phyloP scores from a whole-genome alignment of 148 eudicot species.

The Rhododendron simsii region DNA sequence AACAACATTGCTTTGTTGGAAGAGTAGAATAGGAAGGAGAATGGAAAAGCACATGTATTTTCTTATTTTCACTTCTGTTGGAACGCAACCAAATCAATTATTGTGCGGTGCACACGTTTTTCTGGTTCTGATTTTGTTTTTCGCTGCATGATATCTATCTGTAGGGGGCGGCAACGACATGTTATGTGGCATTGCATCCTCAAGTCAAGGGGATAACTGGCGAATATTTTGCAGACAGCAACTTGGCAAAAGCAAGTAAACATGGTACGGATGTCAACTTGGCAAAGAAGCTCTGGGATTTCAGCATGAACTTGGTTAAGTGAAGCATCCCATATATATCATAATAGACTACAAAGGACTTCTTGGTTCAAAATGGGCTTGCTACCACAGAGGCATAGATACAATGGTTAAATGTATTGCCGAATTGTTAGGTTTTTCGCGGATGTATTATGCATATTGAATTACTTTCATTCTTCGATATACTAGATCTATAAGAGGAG shows the following conservation, averaged over 20 bases:
- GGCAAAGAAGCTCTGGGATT: slow-evolving; percentile 25
- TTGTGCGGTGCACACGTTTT: background rate
- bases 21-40: background rate
- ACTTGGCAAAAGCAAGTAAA: slow-evolving; percentile 12
- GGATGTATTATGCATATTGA: background rate
- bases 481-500: background rate
- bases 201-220: slow-evolving; percentile 27
- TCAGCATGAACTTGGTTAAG: slow-evolving; percentile 19
- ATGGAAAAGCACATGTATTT: background rate
- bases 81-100: background rate
- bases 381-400: background rate
- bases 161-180: slow-evolving; percentile 32
- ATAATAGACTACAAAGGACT: no score
- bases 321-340: background rate
- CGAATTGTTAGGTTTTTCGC: background rate
- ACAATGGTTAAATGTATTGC: background rate
- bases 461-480: background rate
- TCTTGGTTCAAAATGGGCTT: background rate
- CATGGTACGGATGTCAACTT: slow-evolving; percentile 15
- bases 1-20: background rate
- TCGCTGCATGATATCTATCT: slow-evolving; percentile 11
- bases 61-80: background rate
- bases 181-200: slow-evolving; percentile 31
- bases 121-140: background rate
- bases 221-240: slow-evolving; percentile 19